Evolutionary conservation across 495 filamentous ascomycete genomes (phyloP).

Genomic region (Lindgomyces ingoldianus): DNA sequence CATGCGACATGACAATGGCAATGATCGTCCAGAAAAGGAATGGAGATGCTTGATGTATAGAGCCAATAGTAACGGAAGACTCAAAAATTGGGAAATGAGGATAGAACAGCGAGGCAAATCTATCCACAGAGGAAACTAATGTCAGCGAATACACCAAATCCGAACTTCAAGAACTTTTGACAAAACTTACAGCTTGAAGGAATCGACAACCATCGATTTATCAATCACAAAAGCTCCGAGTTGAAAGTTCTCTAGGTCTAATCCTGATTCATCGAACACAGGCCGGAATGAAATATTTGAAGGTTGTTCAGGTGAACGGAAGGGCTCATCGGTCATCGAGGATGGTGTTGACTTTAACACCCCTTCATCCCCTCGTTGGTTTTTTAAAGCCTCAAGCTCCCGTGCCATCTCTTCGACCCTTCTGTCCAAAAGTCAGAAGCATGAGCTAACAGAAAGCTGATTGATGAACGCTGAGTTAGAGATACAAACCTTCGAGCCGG

Average conservation of each 20-base stretch:
- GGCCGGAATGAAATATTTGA: not conserved
- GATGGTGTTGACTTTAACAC: slow-evolving; percentile 1
- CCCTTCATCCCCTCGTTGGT: not conserved
- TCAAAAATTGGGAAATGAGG: slow-evolving; percentile 23
- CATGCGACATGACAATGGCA: slow-evolving; percentile 3
- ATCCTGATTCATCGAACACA: not conserved
- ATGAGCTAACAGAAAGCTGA: not conserved
- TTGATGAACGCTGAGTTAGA: not conserved
- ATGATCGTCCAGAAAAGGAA: slow-evolving; percentile 26
- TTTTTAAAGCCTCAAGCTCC: slow-evolving; percentile 17
- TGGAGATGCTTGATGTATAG: not conserved
- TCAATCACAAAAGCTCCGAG: slow-evolving; percentile 10
- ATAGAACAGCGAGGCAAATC: slow-evolving; percentile 15
- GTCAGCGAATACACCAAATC: not conserved
- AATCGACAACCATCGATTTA: not conserved
- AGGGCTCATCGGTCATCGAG: slow-evolving; percentile 1
- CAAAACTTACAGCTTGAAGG: slow-evolving; percentile 16
- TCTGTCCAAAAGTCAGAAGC: not conserved
- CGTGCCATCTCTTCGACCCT: slow-evolving; percentile 25
- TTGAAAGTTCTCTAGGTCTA: not conserved
- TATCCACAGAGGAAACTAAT: not conserved
- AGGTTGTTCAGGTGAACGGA: not conserved
- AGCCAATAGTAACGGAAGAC: not conserved
- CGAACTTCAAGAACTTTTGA: no score
- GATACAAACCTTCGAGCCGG: slow-evolving; percentile 23